phyloP scores from a whole-genome alignment of 805 yeast species.

The Ogataea sp. region DNA sequence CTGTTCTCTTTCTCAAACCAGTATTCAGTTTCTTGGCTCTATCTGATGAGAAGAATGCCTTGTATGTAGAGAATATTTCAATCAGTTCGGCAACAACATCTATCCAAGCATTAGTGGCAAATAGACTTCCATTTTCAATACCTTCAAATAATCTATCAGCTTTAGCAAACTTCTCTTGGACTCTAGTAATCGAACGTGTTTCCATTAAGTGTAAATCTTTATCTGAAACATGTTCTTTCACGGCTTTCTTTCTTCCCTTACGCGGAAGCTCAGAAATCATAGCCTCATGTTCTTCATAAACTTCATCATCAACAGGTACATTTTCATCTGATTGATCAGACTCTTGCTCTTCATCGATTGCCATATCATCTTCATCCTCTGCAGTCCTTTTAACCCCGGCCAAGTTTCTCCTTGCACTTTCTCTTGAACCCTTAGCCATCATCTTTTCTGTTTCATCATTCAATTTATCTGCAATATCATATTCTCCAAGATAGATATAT shows the following conservation, averaged over 20 bases:
- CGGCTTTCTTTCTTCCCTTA: constrained; percentile 14
- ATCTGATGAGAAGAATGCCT: constrained; percentile 73
- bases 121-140: constrained; percentile 24
- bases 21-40: constrained; percentile 64
- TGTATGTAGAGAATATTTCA: constrained; percentile 71
- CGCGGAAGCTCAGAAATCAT: constrained; percentile 24
- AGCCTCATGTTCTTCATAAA: constrained; percentile 18
- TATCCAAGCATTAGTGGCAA: constrained; percentile 75
- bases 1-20: constrained; percentile 52
- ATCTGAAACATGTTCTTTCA: constrained; percentile 13
- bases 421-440: constrained; percentile 21
- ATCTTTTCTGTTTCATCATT: constrained; percentile 46
- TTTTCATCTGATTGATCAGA: constrained; percentile 10
- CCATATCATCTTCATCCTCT: constrained; percentile 8
- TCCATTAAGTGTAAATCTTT: constrained; percentile 21
- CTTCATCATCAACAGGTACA: constrained; percentile 9
- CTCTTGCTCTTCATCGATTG: too few species aligned
- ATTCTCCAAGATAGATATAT: constrained; percentile 55
- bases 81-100: constrained; percentile 76
- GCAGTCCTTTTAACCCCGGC: constrained; percentile 2
- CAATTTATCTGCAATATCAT: constrained; percentile 45
- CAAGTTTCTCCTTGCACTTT: constrained; percentile 3
- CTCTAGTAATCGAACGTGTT: constrained; percentile 26
- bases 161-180: constrained; percentile 36
- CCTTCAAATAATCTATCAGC: constrained; percentile 37